phyloP scores from a whole-genome alignment of 768 basidiomycete genomes.

The Suillus brevipes region DNA sequence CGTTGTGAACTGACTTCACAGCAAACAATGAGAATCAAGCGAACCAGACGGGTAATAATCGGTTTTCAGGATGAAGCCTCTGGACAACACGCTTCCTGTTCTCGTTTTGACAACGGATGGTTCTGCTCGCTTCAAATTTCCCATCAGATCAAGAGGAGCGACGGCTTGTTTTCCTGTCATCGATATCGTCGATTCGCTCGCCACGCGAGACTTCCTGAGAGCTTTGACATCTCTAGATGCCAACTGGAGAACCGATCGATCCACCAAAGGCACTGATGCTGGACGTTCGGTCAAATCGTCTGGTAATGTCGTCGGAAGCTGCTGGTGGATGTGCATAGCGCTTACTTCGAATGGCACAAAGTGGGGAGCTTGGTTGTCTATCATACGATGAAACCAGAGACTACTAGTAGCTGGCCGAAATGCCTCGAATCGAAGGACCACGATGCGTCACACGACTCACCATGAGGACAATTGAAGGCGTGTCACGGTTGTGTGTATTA shows the following conservation, averaged over 20 bases:
- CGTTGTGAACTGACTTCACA: conserved; percentile 9
- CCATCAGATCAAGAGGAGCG: conserved; percentile 58
- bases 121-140: conserved; percentile 62
- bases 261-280: conserved; percentile 14
- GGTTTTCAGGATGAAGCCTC: conserved; percentile 94
- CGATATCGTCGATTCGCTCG: conserved; percentile 6
- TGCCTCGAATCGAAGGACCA: neutral
- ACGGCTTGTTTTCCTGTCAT: conserved; percentile 14
- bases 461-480: neutral
- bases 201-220: neutral
- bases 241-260: conserved; percentile 12
- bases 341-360: neutral
- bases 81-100: conserved; percentile 77
- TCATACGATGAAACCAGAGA: neutral
- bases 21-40: conserved; percentile 10
- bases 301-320: neutral
- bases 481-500: neutral
- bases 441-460: neutral
- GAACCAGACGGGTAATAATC: conserved; percentile 82
- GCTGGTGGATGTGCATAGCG: neutral
- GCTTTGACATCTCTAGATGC: neutral
- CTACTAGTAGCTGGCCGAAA: neutral
- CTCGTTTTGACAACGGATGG: conserved; percentile 81
- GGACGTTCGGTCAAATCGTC: conserved; percentile 8
- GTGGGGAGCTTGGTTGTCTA: neutral